Base-by-base conservation (phyloP, 2,329 filamentous ascomycete genomes). In the Chaetomiaceae sp. region DNA sequence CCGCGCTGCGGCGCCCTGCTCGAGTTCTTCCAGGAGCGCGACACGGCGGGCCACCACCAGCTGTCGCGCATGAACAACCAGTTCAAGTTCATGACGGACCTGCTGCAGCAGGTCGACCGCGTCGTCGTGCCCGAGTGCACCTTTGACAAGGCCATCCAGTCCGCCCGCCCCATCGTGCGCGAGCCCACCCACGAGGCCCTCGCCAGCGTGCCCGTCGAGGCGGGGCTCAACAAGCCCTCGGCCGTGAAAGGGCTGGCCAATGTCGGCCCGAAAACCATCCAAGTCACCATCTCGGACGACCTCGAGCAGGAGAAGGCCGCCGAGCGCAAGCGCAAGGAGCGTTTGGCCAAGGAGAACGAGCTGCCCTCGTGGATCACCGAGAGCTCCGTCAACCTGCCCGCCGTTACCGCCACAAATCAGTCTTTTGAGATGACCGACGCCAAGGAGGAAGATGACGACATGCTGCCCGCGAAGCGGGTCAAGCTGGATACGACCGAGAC, bases 61-160 rank as follows among this genome's bases (percentile, higher is more conserved):
- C 85, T 85, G 43, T 87, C 85, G 20, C 79, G 84, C 43, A 75
- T 94, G 63, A 92, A 92, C 69, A 83, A 84, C 63, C 86, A 92
- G 67, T 85, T 92, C 69, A 85, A 84, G 61, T 89, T 89, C 63
- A 84, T 94, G 60, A 86, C 88, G 53, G 82, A 88, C 54, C 77
- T 91, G 50, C 75, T 95, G 58, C 87, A 86, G 51, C 80, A 86
- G 64, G 89, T 95, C 55, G 89, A 94, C 65, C 76, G 80, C n/a
- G 78, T 85, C 6, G 75, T 83, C 34, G 83, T 95, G 6, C 88
- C 89, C 1, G 85, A 85, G 59, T 86, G 87, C 65, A 85, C 81
- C 59, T 90, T 89, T 61, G 85, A 90, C 46, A 77, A 81, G 20
- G 87, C 88, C 2, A 74, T 88, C 22, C 75, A 79, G 22, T 79